Evolutionary conservation across 2,329 filamentous ascomycete genomes (phyloP).

Genomic region (Daldinia sp.): DNA sequence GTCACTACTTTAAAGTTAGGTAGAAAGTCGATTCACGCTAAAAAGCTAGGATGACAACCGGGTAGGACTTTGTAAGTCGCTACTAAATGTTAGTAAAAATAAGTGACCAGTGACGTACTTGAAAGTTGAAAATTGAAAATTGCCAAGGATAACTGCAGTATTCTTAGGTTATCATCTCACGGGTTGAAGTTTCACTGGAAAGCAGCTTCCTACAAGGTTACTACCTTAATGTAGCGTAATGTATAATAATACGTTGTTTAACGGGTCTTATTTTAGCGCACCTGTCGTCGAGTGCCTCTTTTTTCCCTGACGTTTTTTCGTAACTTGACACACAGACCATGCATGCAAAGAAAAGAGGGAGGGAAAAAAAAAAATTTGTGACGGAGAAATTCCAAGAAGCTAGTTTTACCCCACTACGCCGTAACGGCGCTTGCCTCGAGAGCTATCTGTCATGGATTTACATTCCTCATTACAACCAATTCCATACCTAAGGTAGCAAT

Average conservation of each 20-base stretch:
- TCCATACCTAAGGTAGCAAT: conserved; percentile 21
- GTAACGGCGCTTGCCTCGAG: not conserved
- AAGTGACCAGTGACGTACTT: conserved; percentile 40
- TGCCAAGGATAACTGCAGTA: conserved; percentile 22
- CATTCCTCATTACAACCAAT: not conserved
- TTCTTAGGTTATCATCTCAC: not conserved
- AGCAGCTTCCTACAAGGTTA: conserved; percentile 1
- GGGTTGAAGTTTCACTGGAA: not conserved
- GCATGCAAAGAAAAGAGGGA: not conserved
- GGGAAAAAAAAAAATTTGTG: not conserved
- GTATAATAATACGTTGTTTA: conserved; percentile 11
- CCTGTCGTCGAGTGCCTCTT: not conserved
- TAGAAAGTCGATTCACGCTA: conserved; percentile 27
- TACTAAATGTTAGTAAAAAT: conserved; percentile 25
- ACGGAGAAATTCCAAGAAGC: not conserved
- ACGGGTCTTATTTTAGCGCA: conserved; percentile 8
- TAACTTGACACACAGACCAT: conserved; percentile 2
- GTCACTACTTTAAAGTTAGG: conserved; percentile 36
- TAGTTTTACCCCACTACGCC: not conserved
- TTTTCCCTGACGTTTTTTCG: not conserved
- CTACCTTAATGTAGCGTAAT: conserved; percentile 1
- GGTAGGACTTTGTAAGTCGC: conserved; percentile 20
- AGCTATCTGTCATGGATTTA: conserved; percentile 1
- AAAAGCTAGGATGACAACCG: conserved; percentile 17
- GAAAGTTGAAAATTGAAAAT: conserved; percentile 28